phyloP scores from a whole-genome alignment of 2,329 filamentous ascomycete species.

The Penicillium sp. region DNA sequence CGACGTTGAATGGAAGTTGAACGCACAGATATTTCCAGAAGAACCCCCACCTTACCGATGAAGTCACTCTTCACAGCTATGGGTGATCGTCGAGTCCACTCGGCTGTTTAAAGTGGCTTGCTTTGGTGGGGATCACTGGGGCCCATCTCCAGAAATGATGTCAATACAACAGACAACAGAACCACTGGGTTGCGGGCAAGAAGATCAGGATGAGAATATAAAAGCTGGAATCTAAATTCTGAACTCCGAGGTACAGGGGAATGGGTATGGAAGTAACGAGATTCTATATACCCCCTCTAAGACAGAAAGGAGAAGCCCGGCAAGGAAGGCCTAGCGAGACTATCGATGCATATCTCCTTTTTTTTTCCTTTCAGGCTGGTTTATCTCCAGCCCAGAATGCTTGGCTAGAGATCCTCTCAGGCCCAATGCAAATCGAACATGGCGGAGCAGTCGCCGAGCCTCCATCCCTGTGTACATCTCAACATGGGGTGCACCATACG shows the following conservation, averaged over 20 bases:
- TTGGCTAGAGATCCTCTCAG: constrained; percentile 17
- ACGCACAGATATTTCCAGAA: not conserved
- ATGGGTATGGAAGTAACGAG: not conserved
- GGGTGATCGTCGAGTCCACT: constrained; percentile 14
- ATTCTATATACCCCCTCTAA: constrained; percentile 14
- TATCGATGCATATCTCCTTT: constrained; percentile 14
- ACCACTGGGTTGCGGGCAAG: not conserved
- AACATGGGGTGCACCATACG: not conserved
- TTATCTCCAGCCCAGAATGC: constrained; percentile 25
- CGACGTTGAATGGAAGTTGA: not conserved
- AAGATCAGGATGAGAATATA: not conserved
- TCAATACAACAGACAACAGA: constrained; percentile 4
- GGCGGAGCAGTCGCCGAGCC: constrained; percentile 16
- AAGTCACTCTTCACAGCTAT: constrained; percentile 9
- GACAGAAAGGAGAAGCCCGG: not conserved
- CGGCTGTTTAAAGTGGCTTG: not conserved
- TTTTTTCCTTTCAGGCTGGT: too few species aligned
- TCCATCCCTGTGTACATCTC: constrained; percentile 13
- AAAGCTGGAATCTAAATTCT: not conserved
- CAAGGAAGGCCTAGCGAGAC: constrained; percentile 17
- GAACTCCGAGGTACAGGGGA: too few species aligned
- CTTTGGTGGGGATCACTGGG: constrained; percentile 11
- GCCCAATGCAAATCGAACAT: constrained; percentile 16
- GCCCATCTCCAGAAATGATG: constrained; percentile 11
- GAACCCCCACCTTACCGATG: constrained; percentile 2